Evolutionary conservation across 495 filamentous ascomycete species (phyloP).

Genomic region (Neurospora sp.): DNA sequence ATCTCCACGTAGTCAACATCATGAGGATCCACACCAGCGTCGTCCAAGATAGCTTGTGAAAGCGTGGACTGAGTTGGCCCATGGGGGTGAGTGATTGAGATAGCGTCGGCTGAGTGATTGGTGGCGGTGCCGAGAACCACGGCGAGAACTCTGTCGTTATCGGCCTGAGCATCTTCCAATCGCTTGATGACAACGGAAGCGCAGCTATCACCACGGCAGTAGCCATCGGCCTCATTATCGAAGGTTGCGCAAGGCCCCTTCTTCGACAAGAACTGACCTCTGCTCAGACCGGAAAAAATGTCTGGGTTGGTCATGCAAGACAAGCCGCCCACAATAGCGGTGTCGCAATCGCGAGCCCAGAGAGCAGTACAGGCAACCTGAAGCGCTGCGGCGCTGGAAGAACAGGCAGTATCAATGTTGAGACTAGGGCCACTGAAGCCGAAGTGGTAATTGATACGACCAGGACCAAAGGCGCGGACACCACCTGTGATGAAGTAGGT

Average conservation of each 20-base stretch:
- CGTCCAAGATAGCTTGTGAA: conserved; percentile 57
- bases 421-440: conserved; percentile 82
- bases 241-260: conserved; percentile 76
- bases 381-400: conserved; percentile 72
- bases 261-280: conserved; percentile 72
- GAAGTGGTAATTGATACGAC: conserved; percentile 78
- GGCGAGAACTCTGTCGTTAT: conserved; percentile 65
- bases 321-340: conserved; percentile 73
- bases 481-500: conserved; percentile 91
- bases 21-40: conserved; percentile 59
- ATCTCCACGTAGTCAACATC: conserved; percentile 78
- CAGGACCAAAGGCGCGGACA: conserved; percentile 77
- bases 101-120: conserved; percentile 67
- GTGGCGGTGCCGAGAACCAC: conserved; percentile 57
- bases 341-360: conserved; percentile 74
- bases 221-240: conserved; percentile 66
- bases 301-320: conserved; percentile 75
- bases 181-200: conserved; percentile 65
- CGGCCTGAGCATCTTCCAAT: conserved; percentile 60
- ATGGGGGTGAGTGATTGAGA: conserved; percentile 79
- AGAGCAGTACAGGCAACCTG: conserved; percentile 76
- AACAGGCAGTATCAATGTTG: conserved; percentile 85
- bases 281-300: conserved; percentile 73
- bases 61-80: conserved; percentile 59
- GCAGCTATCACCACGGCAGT: conserved; percentile 65